These are phyloP conservation scores for Zea luxurians DNA, from an alignment of 176 grass and related monocot species.

Conservation along the genomic window DNA sequence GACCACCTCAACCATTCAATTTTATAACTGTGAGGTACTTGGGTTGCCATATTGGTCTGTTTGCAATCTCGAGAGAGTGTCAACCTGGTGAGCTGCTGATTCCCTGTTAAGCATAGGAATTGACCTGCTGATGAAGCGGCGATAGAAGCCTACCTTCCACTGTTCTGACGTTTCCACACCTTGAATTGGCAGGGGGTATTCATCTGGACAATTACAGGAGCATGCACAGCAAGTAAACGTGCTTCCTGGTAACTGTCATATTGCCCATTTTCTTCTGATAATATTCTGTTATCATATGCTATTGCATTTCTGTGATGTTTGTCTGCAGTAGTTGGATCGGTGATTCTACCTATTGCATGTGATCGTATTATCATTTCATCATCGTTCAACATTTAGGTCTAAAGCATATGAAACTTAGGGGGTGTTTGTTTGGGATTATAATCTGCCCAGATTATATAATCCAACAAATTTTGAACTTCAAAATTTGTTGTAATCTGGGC, in stretches of 20 bases:
- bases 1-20: slow-evolving; percentile 50
- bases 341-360: neutral
- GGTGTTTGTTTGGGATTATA: too few species aligned
- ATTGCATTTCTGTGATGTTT: neutral
- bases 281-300: slow-evolving; percentile 22
- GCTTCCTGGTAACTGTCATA: slow-evolving; percentile 65
- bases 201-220: slow-evolving; percentile 42
- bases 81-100: slow-evolving; percentile 54
- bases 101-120: slow-evolving; percentile 21
- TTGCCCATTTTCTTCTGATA: slow-evolving; percentile 18
- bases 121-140: slow-evolving; percentile 5
- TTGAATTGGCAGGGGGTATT: slow-evolving; percentile 47
- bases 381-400: neutral
- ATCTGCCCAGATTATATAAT: too few species aligned
- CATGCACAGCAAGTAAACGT: slow-evolving; percentile 58
- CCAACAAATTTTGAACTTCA: too few species aligned
- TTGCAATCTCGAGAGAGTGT: slow-evolving; percentile 73
- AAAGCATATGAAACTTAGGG: neutral
- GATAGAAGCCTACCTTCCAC: slow-evolving; percentile 17
- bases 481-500: too few species aligned
- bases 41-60: slow-evolving; percentile 79
- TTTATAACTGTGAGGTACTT: slow-evolving; percentile 74
- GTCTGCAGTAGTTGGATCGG: neutral
- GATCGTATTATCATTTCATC: neutral
- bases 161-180: slow-evolving; percentile 19